Evolutionary conservation across 192 early-diverging fungal species (phyloP).

Genomic region (Coemansia sp.): DNA sequence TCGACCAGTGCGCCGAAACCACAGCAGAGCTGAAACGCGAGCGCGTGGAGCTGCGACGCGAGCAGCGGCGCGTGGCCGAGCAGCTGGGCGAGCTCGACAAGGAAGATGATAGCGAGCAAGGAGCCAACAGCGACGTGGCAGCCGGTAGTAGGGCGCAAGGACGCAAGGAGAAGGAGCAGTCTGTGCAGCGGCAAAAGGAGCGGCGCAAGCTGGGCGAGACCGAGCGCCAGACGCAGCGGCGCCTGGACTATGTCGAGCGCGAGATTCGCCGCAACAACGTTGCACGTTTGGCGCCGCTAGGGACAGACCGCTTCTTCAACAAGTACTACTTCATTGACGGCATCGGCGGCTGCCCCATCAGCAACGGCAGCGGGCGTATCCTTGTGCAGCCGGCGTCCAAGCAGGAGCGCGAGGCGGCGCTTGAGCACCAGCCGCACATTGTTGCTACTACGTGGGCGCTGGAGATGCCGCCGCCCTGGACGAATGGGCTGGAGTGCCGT

Average conservation of each 20-base stretch:
- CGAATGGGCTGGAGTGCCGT: constrained; percentile 22
- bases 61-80: constrained; percentile 60
- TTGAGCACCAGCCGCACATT: constrained; percentile 18
- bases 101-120: constrained; percentile 11
- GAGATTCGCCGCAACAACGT: constrained; percentile 67
- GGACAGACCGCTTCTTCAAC: constrained; percentile 83
- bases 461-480: constrained; percentile 50
- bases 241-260: constrained; percentile 67
- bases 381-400: constrained; percentile 61
- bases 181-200: constrained; percentile 46
- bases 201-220: constrained; percentile 46
- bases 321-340: constrained; percentile 92
- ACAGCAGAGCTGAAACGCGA: constrained; percentile 74
- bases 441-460: constrained; percentile 42
- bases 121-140: neutral
- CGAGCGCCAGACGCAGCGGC: constrained; percentile 32
- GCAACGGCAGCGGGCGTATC: constrained; percentile 59
- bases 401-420: constrained; percentile 40
- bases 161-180: constrained; percentile 44
- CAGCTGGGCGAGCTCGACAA: constrained; percentile 53
- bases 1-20: constrained; percentile 74
- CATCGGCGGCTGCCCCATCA: constrained; percentile 60
- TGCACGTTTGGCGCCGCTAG: constrained; percentile 73
- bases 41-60: constrained; percentile 69
- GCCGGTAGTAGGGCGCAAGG: constrained; percentile 28